These are phyloP conservation scores for Auricularia sp. DNA, from an alignment of 768 basidiomycete genomes.

Conservation along the genomic window DNA sequence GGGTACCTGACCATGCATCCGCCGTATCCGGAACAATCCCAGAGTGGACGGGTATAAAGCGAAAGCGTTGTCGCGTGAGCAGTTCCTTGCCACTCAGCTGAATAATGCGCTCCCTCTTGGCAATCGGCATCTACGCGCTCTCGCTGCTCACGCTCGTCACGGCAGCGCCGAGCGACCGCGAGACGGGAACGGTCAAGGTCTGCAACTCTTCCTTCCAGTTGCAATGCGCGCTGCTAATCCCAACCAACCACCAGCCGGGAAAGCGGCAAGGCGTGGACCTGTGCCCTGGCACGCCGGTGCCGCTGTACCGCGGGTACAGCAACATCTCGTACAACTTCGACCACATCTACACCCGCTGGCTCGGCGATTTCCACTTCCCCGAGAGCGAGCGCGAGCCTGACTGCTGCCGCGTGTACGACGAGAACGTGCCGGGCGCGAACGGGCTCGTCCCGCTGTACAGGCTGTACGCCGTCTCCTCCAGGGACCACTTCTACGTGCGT, in stretches of 20 bases:
- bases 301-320: constrained; percentile 8
- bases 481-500: constrained; percentile 12
- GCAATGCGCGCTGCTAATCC: too few species aligned
- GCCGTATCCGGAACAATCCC: too few species aligned
- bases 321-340: not conserved
- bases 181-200: too few species aligned
- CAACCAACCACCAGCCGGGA: too few species aligned
- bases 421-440: not conserved
- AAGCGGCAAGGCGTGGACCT: too few species aligned
- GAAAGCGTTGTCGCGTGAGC: not conserved
- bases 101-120: too few species aligned
- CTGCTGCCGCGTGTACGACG: constrained; percentile 3
- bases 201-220: too few species aligned
- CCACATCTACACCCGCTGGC: constrained; percentile 11
- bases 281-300: constrained; percentile 1
- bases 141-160: too few species aligned
- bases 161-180: too few species aligned
- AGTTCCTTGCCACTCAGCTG: too few species aligned
- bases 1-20: too few species aligned
- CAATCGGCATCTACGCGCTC: too few species aligned
- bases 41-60: not conserved
- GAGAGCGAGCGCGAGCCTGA: constrained; percentile 7
- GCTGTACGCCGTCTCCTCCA: not conserved
- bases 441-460: constrained; percentile 9
- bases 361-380: constrained; percentile 6